Evolutionary conservation across 2,329 filamentous ascomycete species (phyloP), one percentile per base, ranked within the genome.

Genomic region (Diplodia scrobiculata): DNA sequence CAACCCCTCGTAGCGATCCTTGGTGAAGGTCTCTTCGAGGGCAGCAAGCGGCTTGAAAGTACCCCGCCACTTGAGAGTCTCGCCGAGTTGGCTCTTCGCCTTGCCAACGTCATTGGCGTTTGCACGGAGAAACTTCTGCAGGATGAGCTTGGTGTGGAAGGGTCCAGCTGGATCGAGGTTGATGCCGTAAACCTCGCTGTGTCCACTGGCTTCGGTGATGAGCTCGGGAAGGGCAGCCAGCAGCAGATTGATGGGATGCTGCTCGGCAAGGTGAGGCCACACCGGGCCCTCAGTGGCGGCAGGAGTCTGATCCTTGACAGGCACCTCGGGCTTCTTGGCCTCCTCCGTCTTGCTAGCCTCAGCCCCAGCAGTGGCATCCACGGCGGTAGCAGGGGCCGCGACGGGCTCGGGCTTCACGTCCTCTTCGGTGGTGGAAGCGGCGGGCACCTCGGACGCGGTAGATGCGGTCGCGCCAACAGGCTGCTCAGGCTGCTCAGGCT

Each of bases 41-140:
- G 90, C 82, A 51, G 88, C 85, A 10, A 87, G 75, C 0, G 92
- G 92, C 70, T 94, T 84, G 73, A 87, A 87, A 74, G 89, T 82
- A 78, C 90, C 90, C 68, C 94, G 87, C 92, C 93, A 97, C 71
- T 89, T 84, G 50, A 97, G 83, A 0, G 92, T 93, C 72, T 89
- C 87, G 67, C 81, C 83, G 52, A 98, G 86, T 80, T 97, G 93
- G 65, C 89, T 86, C 74, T 89, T 87, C 17, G 93, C 91, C 74
- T 88, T 88, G 63, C 83, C 82, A 6, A 91, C 76, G 73, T 96
- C 88, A 68, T 89, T 88, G 68, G 88, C 87, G 76, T 97, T 97
- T 75, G 93, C 94, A 71, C 93, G 91, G 66, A 98, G 86, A 80
- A 93, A 97, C 82, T 97, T 98, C 76, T 96, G 92, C 58, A 97